These are phyloP conservation scores for Pseudogymnoascus sp. DNA, from an alignment of 2,329 filamentous ascomycete genomes.

Conservation along the genomic window DNA sequence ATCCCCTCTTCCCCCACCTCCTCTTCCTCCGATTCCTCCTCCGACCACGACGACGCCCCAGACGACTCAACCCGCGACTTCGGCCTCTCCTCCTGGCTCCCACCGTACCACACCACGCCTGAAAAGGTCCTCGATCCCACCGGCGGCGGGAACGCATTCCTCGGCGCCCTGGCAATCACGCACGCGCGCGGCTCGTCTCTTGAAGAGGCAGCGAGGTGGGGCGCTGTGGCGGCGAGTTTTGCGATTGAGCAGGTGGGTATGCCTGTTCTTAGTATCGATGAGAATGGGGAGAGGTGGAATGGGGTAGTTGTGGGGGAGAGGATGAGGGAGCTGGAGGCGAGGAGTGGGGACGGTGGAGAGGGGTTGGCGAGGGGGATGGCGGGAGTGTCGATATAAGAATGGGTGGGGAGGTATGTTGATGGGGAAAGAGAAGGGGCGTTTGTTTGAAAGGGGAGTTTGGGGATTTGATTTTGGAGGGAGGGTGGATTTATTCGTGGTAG, in stretches of 20 bases:
- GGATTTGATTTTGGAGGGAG: neutral
- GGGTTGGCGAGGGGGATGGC: neutral
- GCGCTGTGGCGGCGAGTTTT: conserved; percentile 77
- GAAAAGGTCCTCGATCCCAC: conserved; percentile 78
- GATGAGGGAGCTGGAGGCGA: conserved; percentile 40
- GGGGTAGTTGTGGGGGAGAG: conserved; percentile 46
- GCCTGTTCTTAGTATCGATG: conserved; percentile 47
- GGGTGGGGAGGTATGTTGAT: neutral
- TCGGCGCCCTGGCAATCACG: conserved; percentile 53
- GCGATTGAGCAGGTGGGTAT: conserved; percentile 92
- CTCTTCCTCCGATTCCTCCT: conserved; percentile 27
- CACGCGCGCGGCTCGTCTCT: conserved; percentile 52
- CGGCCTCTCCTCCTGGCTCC: conserved; percentile 65
- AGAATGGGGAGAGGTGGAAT: conserved; percentile 55
- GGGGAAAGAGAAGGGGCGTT: neutral
- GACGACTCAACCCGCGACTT: conserved; percentile 38
- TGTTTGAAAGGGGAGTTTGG: neutral
- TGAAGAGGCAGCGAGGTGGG: conserved; percentile 69
- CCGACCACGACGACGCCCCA: conserved; percentile 24
- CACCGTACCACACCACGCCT: conserved; percentile 57
- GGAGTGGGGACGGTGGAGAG: neutral
- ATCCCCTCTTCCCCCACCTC: conserved; percentile 34
- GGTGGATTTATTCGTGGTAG: neutral
- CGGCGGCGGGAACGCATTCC: conserved; percentile 85
- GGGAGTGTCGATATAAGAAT: neutral